Conservation (phyloP, 768 basidiomycete species). For the Mycena latifolia region DNA sequence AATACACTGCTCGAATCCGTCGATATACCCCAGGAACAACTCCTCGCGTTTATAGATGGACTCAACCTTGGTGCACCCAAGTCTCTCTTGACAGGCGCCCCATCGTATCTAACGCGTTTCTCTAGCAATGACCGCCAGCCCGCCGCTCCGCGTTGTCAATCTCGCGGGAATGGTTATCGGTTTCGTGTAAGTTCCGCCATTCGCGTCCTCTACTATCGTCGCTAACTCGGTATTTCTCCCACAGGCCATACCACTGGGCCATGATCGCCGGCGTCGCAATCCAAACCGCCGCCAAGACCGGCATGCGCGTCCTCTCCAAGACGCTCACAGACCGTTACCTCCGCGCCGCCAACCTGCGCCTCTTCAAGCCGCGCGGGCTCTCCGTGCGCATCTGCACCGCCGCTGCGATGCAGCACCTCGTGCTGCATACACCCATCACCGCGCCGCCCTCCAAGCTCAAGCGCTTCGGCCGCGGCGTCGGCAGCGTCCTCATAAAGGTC, state of each 20-base stretch:
- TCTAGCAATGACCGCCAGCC: slow-evolving; percentile 41
- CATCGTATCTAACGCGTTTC: too few species aligned
- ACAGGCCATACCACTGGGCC: slow-evolving; percentile 42
- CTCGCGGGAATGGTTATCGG: slow-evolving; percentile 38
- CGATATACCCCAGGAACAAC: slow-evolving; percentile 36
- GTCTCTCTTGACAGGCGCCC: too few species aligned
- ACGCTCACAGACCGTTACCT: slow-evolving; percentile 43
- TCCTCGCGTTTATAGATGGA: slow-evolving; percentile 40
- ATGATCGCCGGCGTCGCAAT: slow-evolving; percentile 37
- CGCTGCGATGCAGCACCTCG: slow-evolving; percentile 39
- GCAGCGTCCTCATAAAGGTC: slow-evolving; percentile 30
- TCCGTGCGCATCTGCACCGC: slow-evolving; percentile 41
- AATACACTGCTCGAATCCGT: slow-evolving; percentile 30
- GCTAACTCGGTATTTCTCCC: background rate
- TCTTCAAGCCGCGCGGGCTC: slow-evolving; percentile 42
- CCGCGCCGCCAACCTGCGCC: slow-evolving; percentile 38
- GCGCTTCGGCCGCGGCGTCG: slow-evolving; percentile 35
- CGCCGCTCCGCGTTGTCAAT: slow-evolving; percentile 40
- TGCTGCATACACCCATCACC: slow-evolving; percentile 24
- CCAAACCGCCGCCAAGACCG: slow-evolving; percentile 33
- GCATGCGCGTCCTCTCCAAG: slow-evolving; percentile 40
- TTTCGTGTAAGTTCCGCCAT: slow-evolving; percentile 36
- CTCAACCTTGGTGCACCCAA: slow-evolving; percentile 32
- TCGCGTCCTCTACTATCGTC: too few species aligned
- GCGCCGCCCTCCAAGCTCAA: slow-evolving; percentile 24